phyloP scores from a whole-genome alignment of 306 rosid genomes.

The Lathyrus tuberosus region DNA sequence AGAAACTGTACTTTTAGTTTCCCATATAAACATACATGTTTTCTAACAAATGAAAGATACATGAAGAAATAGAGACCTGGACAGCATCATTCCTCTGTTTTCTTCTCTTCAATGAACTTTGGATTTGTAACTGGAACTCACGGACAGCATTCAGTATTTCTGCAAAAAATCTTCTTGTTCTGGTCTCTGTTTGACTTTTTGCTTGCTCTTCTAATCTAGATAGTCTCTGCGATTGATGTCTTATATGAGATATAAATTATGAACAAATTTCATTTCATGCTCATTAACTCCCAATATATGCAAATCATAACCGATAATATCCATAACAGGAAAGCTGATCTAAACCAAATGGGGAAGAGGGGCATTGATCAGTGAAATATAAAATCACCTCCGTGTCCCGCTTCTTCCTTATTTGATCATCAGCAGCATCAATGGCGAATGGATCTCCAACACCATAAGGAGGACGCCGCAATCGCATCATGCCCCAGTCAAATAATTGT shows the following conservation, averaged over 20 bases:
- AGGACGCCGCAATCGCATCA: slow-evolving; percentile 83
- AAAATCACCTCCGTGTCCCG: slow-evolving; percentile 87
- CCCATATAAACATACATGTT: slow-evolving; percentile 21
- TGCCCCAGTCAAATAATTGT: slow-evolving; percentile 91
- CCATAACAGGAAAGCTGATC: slow-evolving; percentile 8
- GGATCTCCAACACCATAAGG: slow-evolving; percentile 95
- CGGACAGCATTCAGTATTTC: slow-evolving; percentile 91
- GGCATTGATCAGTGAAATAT: slow-evolving; percentile 17
- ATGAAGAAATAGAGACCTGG: slow-evolving; percentile 54
- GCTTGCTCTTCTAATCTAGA: slow-evolving; percentile 88
- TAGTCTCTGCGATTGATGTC: slow-evolving; percentile 70
- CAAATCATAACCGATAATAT: slow-evolving; percentile 19
- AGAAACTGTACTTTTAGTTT: slow-evolving; percentile 11
- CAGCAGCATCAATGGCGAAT: slow-evolving; percentile 84
- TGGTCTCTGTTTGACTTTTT: slow-evolving; percentile 76
- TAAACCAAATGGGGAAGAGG: slow-evolving; percentile 1
- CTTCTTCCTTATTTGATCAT: slow-evolving; percentile 89
- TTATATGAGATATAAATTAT: slow-evolving; percentile 39
- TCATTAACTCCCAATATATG: slow-evolving; percentile 22
- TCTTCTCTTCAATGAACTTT: slow-evolving; percentile 81
- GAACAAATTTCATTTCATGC: slow-evolving; percentile 12
- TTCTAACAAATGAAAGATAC: slow-evolving; percentile 27
- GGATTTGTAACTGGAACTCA: slow-evolving; percentile 90
- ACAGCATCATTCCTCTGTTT: slow-evolving; percentile 87
- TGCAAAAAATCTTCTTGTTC: slow-evolving; percentile 84